Conservation (phyloP, 2,329 filamentous ascomycete genomes). For the Colletotrichum sidae region DNA sequence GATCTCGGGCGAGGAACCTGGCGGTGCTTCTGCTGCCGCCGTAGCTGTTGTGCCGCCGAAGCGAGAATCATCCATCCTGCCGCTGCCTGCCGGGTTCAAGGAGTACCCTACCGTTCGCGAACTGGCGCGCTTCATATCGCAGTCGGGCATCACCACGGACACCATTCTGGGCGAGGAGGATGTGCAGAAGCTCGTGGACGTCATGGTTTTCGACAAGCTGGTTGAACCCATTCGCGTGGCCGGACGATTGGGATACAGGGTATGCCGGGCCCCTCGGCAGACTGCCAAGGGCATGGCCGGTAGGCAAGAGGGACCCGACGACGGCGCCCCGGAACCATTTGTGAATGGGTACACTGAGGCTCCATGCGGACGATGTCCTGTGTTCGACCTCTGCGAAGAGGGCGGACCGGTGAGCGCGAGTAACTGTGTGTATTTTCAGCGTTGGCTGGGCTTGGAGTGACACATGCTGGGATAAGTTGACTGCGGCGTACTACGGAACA, state of each 20-base stretch:
- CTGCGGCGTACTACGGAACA: neutral
- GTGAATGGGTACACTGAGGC: slow-evolving; percentile 86
- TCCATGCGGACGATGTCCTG: slow-evolving; percentile 91
- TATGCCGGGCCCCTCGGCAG: slow-evolving; percentile 61
- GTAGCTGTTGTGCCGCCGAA: slow-evolving; percentile 44
- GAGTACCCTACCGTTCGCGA: slow-evolving; percentile 84
- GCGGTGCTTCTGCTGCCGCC: slow-evolving; percentile 37
- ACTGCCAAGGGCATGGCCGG: slow-evolving; percentile 53
- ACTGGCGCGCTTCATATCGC: slow-evolving; percentile 80
- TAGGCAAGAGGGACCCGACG: slow-evolving; percentile 48
- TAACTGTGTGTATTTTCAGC: slow-evolving; percentile 91
- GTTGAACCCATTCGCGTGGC: slow-evolving; percentile 73
- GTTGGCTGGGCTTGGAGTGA: slow-evolving; percentile 75
- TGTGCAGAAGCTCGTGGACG: slow-evolving; percentile 86
- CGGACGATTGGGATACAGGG: slow-evolving; percentile 64
- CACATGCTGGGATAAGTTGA: neutral
- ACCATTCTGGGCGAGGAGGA: slow-evolving; percentile 78
- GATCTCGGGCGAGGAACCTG: slow-evolving; percentile 51
- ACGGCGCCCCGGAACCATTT: slow-evolving; percentile 55
- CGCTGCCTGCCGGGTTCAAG: slow-evolving; percentile 74
- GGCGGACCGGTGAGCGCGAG: slow-evolving; percentile 90
- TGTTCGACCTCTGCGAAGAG: slow-evolving; percentile 92
- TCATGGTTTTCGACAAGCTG: slow-evolving; percentile 88
- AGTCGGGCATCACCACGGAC: slow-evolving; percentile 77
- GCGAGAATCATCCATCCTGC: slow-evolving; percentile 57